Evolutionary conservation across 23 red algal species (phyloP), one percentile per base, ranked within the genome.

Genomic region (Porphyridium purpureum): DNA sequence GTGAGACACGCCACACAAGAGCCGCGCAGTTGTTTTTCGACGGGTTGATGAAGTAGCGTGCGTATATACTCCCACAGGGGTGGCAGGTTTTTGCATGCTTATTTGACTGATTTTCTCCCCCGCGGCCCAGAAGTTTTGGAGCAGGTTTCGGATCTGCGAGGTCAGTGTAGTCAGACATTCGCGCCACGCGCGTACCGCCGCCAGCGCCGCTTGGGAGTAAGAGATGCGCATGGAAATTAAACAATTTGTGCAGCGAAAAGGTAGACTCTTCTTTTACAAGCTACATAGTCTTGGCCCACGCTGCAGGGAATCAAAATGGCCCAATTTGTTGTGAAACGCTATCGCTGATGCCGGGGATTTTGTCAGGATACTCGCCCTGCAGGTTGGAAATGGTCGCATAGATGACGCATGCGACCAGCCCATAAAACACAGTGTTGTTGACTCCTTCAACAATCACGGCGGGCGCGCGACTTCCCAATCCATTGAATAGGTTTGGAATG

Each of bases 401-500:
- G 7, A 35, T 17, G 3, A 93, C 61, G 33, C 58, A 70, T 24
- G 64, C 36, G 19, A 65, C 31, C 28, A 81, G 41, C 24, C 66
- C 74, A 63, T 93, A 93, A 53, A 93, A 93, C 14, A 80, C 63
- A 51, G 84, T 59, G 2, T 60, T 74, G 38, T 50, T 42, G 49
- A 61, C 64, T 7, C 54, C 24, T 58, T 93, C 73, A 7, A 54
- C 53, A 19, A 85, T 54, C 29, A 25, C 5, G 14, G 35, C 27
- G 22, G 80, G 80, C 25, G 74, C 50, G 51, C 47, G 50, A 29
- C 55, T 19, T 27, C 40, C 31, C n/a, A 61, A 29, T 24, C 80
- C 68, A 24, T 60, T 59, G 31, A 93, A 69, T 31, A 98, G 71
- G 60, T 86, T 74, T 33, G 90, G 90, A 14, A 98, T 48, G 54